Evolutionary conservation across 441 rosid species (phyloP).

Genomic region (Metrosideros polymorpha): DNA sequence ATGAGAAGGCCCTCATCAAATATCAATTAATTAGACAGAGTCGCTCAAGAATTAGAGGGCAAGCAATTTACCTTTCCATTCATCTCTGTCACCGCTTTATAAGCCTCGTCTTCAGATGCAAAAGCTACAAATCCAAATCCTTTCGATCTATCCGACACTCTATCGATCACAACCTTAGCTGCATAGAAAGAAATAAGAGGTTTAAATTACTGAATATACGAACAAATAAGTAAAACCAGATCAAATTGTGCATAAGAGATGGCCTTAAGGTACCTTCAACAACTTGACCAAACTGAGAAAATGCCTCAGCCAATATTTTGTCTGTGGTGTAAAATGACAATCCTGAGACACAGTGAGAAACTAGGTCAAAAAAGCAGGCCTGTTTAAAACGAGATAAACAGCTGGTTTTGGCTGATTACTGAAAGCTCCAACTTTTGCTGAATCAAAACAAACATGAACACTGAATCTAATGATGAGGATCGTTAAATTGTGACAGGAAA

Average conservation of each 20-base stretch:
- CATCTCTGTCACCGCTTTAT: constrained; percentile 44
- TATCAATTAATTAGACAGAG: not conserved
- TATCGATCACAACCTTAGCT: constrained; percentile 65
- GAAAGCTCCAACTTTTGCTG: not conserved
- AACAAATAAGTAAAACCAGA: not conserved
- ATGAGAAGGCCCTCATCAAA: not conserved
- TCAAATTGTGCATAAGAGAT: not conserved
- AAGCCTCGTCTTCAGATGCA: constrained; percentile 76
- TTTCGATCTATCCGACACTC: constrained; percentile 59
- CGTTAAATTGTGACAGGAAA: not conserved
- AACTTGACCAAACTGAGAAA: constrained; percentile 80
- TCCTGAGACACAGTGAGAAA: constrained; percentile 29
- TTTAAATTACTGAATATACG: not conserved
- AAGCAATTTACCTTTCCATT: constrained; percentile 51
- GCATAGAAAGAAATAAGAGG: constrained; percentile 4
- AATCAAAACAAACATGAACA: not conserved
- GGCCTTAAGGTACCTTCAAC: constrained; percentile 46
- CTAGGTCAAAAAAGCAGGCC: not conserved
- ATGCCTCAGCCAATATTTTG: constrained; percentile 54
- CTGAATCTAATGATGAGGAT: not conserved
- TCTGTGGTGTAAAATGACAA: constrained; percentile 65
- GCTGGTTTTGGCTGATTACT: not conserved
- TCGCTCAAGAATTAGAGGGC: not conserved
- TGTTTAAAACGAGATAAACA: not conserved
- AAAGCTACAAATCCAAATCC: constrained; percentile 89